Evolutionary conservation across 2,329 filamentous ascomycete species (phyloP).

Genomic region (Aspergillus pseudoglaucus): DNA sequence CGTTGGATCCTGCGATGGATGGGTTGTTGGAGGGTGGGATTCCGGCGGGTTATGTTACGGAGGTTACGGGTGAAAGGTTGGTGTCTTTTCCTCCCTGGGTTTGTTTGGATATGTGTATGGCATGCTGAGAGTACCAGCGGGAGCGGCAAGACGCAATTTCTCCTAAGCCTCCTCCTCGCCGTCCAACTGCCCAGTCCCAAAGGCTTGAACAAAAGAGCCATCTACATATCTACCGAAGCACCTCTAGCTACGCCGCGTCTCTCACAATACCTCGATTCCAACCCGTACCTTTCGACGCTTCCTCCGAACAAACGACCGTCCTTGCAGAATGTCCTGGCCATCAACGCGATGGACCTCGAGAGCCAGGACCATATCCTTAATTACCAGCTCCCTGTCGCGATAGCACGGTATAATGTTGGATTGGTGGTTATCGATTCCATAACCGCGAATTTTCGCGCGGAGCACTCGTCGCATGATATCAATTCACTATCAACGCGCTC

Average conservation of each 20-base stretch:
- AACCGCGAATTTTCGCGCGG: constrained; percentile 89
- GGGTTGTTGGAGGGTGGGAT: constrained; percentile 68
- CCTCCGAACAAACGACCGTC: constrained; percentile 48
- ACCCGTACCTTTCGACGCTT: constrained; percentile 53
- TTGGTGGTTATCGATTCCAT: constrained; percentile 85
- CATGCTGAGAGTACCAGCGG: constrained; percentile 48
- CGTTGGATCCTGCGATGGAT: constrained; percentile 70
- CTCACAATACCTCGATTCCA: constrained; percentile 64
- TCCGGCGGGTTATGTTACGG: constrained; percentile 72
- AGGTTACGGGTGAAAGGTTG: constrained; percentile 84
- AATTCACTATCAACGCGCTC: constrained; percentile 65
- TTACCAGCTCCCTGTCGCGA: constrained; percentile 84
- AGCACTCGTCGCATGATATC: constrained; percentile 48
- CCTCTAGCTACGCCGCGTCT: constrained; percentile 75
- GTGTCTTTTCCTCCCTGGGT: constrained; percentile 3
- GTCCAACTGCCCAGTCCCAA: constrained; percentile 71
- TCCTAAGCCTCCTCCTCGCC: constrained; percentile 75
- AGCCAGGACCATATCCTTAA: constrained; percentile 90
- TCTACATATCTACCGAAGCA: constrained; percentile 94
- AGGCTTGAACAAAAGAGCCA: constrained; percentile 64
- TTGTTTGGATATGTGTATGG: neutral
- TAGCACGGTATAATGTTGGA: constrained; percentile 68
- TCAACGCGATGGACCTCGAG: constrained; percentile 82
- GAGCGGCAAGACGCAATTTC: constrained; percentile 89
- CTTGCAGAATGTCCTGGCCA: constrained; percentile 69